Evolutionary conservation across 2,329 filamentous ascomycete genomes (phyloP).

Genomic region (Raffaelea ambrosiae): DNA sequence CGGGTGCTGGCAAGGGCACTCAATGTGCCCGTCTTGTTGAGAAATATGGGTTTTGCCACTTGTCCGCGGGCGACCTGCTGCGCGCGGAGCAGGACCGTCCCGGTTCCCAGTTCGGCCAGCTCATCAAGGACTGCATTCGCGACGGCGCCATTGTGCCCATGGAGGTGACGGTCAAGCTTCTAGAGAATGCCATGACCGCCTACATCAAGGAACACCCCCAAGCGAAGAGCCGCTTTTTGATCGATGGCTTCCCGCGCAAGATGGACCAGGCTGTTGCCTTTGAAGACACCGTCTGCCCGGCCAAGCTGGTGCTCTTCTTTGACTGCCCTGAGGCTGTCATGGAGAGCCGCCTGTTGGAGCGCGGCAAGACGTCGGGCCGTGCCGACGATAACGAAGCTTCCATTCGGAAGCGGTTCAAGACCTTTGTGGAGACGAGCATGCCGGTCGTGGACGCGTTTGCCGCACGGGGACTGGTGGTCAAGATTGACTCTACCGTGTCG

Average conservation of each 20-base stretch:
- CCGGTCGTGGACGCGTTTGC: constrained; percentile 86
- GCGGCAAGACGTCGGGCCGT: constrained; percentile 86
- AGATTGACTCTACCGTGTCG: constrained; percentile 61
- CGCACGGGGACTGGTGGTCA: constrained; percentile 67
- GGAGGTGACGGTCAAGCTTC: constrained; percentile 89
- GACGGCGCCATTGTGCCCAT: constrained; percentile 96
- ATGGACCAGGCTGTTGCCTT: constrained; percentile 95
- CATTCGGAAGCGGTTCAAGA: constrained; percentile 93
- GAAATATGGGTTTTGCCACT: constrained; percentile 85
- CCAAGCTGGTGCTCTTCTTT: constrained; percentile 83
- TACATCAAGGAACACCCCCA: constrained; percentile 42
- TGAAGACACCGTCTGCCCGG: constrained; percentile 78
- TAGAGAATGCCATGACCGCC: constrained; percentile 86
- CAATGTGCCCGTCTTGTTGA: constrained; percentile 84
- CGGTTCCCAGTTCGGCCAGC: constrained; percentile 79
- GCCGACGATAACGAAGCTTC: constrained; percentile 91
- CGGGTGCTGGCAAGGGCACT: constrained; percentile 92
- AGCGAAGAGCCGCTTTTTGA: constrained; percentile 52
- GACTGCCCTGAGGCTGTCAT: constrained; percentile 88
- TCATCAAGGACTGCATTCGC: constrained; percentile 90
- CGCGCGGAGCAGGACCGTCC: constrained; percentile 85
- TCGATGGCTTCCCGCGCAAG: constrained; percentile 85
- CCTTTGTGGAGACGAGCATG: constrained; percentile 94
- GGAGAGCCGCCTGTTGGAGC: constrained; percentile 73
- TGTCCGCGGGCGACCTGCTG: constrained; percentile 87